Conservation (phyloP, 208 protist genomes). For the Herpetomonas samuelpessoai region DNA sequence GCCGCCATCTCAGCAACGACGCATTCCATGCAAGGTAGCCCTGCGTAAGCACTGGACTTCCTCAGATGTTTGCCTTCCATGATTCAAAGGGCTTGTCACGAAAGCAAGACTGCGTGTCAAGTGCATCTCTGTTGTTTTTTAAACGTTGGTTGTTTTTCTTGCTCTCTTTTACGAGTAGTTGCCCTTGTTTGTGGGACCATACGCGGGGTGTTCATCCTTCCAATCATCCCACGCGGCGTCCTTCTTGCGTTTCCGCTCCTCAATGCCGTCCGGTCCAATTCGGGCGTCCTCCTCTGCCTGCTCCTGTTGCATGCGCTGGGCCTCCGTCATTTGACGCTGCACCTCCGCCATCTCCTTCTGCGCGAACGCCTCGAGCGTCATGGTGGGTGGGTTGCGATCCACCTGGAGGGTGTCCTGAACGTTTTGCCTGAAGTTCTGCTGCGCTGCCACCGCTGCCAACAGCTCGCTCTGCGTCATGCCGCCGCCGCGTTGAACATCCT, state of each 20-base stretch:
- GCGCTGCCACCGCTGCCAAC: conserved; percentile 26
- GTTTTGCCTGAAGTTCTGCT: conserved; percentile 65
- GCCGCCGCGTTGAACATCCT: conserved; percentile 8
- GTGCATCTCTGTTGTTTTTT: too few species aligned
- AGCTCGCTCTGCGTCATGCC: conserved; percentile 7
- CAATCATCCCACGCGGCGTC: conserved; percentile 72
- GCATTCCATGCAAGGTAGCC: too few species aligned
- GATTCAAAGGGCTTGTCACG: too few species aligned
- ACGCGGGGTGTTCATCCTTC: conserved; percentile 83
- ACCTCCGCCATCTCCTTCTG: conserved; percentile 80
- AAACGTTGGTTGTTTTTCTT: background rate
- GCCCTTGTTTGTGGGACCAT: conserved; percentile 72
- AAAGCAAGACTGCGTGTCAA: too few species aligned
- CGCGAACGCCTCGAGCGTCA: conserved; percentile 87
- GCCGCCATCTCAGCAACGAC: too few species aligned
- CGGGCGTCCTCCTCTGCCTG: conserved; percentile 71
- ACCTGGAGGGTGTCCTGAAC: conserved; percentile 72
- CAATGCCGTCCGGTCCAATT: conserved; percentile 76
- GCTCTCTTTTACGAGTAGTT: conserved; percentile 66
- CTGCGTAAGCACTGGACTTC: too few species aligned
- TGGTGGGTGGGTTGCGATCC: conserved; percentile 78
- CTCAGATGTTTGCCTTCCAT: too few species aligned
- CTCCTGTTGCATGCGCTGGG: conserved; percentile 32
- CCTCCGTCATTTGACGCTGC: conserved; percentile 64
- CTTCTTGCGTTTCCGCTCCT: conserved; percentile 83